phyloP scores from a whole-genome alignment of 495 filamentous ascomycete genomes.

The Terfezia claveryi region DNA sequence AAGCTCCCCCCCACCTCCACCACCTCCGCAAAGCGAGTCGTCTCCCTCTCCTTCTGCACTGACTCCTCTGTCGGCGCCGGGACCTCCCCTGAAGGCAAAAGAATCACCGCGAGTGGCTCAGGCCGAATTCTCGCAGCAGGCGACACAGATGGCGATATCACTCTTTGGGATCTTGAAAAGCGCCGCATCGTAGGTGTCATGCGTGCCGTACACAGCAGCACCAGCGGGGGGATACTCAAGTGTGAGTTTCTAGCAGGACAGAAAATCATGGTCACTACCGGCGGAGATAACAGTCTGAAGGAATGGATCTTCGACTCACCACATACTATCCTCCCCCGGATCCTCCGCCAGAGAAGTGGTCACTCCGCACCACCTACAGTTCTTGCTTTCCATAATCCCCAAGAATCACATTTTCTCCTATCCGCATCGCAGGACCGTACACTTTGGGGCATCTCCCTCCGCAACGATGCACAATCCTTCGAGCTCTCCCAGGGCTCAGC shows the following conservation, averaged over 20 bases:
- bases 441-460: constrained; percentile 85
- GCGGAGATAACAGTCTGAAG: constrained; percentile 78
- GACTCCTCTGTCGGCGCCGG: constrained; percentile 79
- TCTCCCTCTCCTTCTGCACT: constrained; percentile 71
- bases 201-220: constrained; percentile 61
- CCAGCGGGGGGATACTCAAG: constrained; percentile 43
- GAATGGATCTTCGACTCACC: constrained; percentile 20
- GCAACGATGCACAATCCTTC: constrained; percentile 79
- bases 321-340: constrained; percentile 46
- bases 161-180: constrained; percentile 84
- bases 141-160: constrained; percentile 52
- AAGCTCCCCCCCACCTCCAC: constrained; percentile 30
- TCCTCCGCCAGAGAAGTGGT: constrained; percentile 62
- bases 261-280: constrained; percentile 69
- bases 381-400: constrained; percentile 52
- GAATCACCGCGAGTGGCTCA: constrained; percentile 70
- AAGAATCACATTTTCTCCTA: constrained; percentile 83
- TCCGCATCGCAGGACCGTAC: constrained; percentile 72
- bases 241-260: constrained; percentile 84
- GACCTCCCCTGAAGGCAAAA: constrained; percentile 37
- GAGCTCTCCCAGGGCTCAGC: constrained; percentile 68
- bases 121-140: constrained; percentile 25
- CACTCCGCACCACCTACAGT: constrained; percentile 67
- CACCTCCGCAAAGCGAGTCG: constrained; percentile 26
- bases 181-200: constrained; percentile 63